Base-by-base conservation (phyloP, 2,329 filamentous ascomycete genomes). In the Tolypocladium pustulatum region DNA sequence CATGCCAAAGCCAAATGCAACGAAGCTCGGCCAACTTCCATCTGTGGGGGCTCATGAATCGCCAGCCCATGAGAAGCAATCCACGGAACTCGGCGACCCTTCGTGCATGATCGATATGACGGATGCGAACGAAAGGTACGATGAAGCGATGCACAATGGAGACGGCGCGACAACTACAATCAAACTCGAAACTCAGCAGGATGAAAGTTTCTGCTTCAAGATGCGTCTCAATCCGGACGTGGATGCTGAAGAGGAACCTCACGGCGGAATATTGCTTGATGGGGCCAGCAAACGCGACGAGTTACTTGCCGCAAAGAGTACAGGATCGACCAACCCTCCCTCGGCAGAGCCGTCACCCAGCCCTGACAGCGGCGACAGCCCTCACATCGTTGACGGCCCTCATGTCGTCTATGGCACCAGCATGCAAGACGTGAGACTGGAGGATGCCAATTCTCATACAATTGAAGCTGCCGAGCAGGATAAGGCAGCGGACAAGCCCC, bases 121-220 rank as follows among this genome's bases (percentile, higher is more conserved):
- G 7, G 27, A 55, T 12, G 32, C 4, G 34, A 22, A 13, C 27
- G 51, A 34, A n/a, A 5, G 15, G 36, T 12, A 38, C 22, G 12
- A 54, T 13, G 34, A n/a, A 25, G 36, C 12, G 5, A 22, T 41
- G 49, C 40, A n/a, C 22, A 27, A 60, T 34, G 34, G 13, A n/a
- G 25, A 30, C 17, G 2, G 17, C 3, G 20, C 51, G 46, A 43
- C 5, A 13, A 34, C 51, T 46, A 59, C 57, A 12, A 41, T 43
- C 12, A 36, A 59, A 8, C 41, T 63, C 2, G 53, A 67, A 56
- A 72, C 66, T 12, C 70, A 74, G 51, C 63, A 67, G 60, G 71
- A 73, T 46, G 62, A 65, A 15, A 74, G 69, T 58, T 73, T 73
- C 55, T 62, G 63, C 22, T 73, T 70, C 60, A 71, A 66, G 27